Evolutionary conservation across 1,284 basidiomycete genomes (phyloP), one percentile per base, ranked within the genome.

Genomic region (Volvariella surrecta): DNA sequence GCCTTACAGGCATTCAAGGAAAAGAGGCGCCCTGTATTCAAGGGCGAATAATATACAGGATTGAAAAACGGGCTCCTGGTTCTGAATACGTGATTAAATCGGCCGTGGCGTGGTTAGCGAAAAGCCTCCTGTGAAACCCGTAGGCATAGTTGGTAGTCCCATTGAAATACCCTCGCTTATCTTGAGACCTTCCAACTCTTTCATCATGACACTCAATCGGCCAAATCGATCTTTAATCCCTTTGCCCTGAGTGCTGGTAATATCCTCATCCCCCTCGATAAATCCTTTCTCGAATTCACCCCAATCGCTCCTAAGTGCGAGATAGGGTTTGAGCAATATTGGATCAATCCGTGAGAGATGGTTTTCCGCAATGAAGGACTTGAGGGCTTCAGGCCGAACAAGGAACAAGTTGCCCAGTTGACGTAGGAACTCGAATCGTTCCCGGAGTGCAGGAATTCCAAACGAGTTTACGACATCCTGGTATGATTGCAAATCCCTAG

Each of bases 331-430:
- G 21, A 99, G 74, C 19, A 98, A 71, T 11, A 75, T 73, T 2
- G 89, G 69, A 54, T 99, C 95, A 53, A 99, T 93, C 16, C 89
- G 79, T 6, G 91, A 91, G 4, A 97, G 78, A 58, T 92, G 89
- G 43, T 84, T 85, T 56, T 95, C 93, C 3, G 85, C 87, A 61
- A 96, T 89, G 66, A 94, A 97, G 1, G 90, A 89, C 52, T 88
- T 89, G 50, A 97, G 75, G 46, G 92, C 90, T 49, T 95, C 90
- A 3, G 93, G 92, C 48, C 84, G 85, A 37, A 97, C 89, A 52
- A 97, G 84, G 73, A 98, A 99, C 46, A 95, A 77, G 58, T 98
- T 96, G 54, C 96, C 96, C 1, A 99, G 81, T 62, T 99, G 94
- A 37, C 95, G 86, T 51, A 99, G 84, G 73, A 99, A 98, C 59